Percentiles rank a stretch among this genome's conserved stretches.
These are phyloP conservation scores for Botrytis deweyae DNA, from an alignment of 2,329 filamentous ascomycete species.

Conservation along the genomic window DNA sequence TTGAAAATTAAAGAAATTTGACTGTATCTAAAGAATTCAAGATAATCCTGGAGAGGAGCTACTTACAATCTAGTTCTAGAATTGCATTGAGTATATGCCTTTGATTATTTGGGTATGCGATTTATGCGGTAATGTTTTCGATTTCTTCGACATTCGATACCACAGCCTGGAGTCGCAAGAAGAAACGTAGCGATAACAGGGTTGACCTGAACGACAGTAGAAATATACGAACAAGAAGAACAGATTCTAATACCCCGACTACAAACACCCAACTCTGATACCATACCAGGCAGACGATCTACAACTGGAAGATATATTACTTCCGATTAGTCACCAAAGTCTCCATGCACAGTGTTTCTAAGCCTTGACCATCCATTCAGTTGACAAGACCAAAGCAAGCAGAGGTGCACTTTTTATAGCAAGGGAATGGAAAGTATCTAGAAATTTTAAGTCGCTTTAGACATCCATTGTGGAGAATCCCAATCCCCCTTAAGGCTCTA, in stretches of 20 bases:
- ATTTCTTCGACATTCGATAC: not conserved
- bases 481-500: fast-evolving
- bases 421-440: not conserved
- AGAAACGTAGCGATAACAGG: not conserved
- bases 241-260: fast-evolving
- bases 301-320: not conserved
- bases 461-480: fast-evolving
- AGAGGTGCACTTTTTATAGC: not conserved
- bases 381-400: fast-evolving
- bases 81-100: too few species aligned
- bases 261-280: not conserved
- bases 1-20: not conserved
- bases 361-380: not conserved
- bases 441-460: not conserved
- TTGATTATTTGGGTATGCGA: not conserved
- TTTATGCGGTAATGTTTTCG: fast-evolving
- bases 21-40: too few species aligned
- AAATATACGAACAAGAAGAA: fast-evolving
- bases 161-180: not conserved
- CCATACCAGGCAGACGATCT: not conserved
- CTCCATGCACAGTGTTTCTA: fast-evolving
- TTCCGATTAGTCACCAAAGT: not conserved
- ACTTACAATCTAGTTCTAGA: not conserved
- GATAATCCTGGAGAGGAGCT: not conserved
- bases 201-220: fast-evolving